Evolutionary conservation across 768 basidiomycete species (phyloP), one percentile per base, ranked within the genome.

Genomic region (Lentinula sp.): DNA sequence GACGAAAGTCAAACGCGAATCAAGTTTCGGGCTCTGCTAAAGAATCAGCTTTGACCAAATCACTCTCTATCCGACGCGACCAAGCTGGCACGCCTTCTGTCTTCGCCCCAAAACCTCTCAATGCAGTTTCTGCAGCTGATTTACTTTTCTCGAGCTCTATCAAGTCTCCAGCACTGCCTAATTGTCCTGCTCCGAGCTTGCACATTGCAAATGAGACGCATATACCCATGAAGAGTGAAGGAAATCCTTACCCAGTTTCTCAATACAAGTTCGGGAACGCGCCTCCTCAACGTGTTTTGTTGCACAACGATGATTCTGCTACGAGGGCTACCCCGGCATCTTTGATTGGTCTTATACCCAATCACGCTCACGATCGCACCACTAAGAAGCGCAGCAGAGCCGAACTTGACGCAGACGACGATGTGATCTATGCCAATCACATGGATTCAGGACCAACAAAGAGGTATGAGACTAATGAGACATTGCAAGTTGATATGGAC

Each of bases 271-370:
- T 53, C 23, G 59, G 50, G 3, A 42, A 50, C 1, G 48, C 59
- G n/a, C 49, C 49, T 40, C 59, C 59, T 52, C 59, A 60, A 42
- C 59, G 59, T 32, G 49, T 60, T 42, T 23, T 43, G 28, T 40
- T 52, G 35, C 28, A 39, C 23, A 37, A 2, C 3, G 45, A 59
- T 18, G 34, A 35, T 32, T 39, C 34, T 46, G 13, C 37, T 8
- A 46, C 39, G 31, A 34, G 42, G 31, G 16, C 10, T 21, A 31
- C 48, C 18, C 49, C 50, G 13, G 8, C 6, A n/a, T 31, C 59
- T 18, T 15, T 52, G 59, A 4, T 15, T 31, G 50, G 49, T 3
- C 48, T 60, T 31, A 42, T 60, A 6, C 59, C 49, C 15, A 51
- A 50, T 11, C 37, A 34, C 21, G 53, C 13, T 11, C 53, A 39